Base-by-base conservation (phyloP, 1,284 basidiomycete species). In the Moniliophthora roreri region DNA sequence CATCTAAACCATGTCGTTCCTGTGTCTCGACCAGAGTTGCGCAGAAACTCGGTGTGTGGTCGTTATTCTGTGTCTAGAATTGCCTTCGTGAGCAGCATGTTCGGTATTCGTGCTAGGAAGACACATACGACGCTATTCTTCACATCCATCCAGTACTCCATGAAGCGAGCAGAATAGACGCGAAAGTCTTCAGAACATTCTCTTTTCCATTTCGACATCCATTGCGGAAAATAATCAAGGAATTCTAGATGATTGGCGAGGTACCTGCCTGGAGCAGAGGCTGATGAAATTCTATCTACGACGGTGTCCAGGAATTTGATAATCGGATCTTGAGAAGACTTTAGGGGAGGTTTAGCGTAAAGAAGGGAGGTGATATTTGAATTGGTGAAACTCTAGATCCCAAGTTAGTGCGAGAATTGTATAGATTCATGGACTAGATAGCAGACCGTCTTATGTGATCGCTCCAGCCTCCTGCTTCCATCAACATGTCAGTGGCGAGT, bases 241-340 rank as follows among this genome's bases (percentile, higher is more conserved):
- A 52, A 24, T 23, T 26, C 41, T 3, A 52, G 35, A 13, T 18
- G 24, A 16, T 52, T 42, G 7, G 46, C 50, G 23, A 52, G 41
- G 50, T 46, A 52, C 15, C 32, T 21, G 7, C 50, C 50, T 38
- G 50, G 50, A 13, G 28, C 35, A 2, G 35, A 34, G 20, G 41
- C 41, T 24, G 32, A 38, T 0, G 50, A 36, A 1, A 52, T 45
- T 16, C 50, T 36, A 18, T 52, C 40, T 5, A 41, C 41, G 36
- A 52, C 37, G 24, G 26, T 46, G 24, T 41, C 32, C 23, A 52
- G 38, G 42, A 18, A 52, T 15, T 37, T 28, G 20, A 52, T 46
- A 15, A 26, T 32, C 44, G 35, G 50, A n/a, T 24, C 37, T 5
- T 45, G 16, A 36, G 45, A 35, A 16, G 42, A 44, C 32, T 46